These are phyloP conservation scores for Reticulascus tulasneorum DNA, from an alignment of 2,329 filamentous ascomycete species.

Conservation along the genomic window DNA sequence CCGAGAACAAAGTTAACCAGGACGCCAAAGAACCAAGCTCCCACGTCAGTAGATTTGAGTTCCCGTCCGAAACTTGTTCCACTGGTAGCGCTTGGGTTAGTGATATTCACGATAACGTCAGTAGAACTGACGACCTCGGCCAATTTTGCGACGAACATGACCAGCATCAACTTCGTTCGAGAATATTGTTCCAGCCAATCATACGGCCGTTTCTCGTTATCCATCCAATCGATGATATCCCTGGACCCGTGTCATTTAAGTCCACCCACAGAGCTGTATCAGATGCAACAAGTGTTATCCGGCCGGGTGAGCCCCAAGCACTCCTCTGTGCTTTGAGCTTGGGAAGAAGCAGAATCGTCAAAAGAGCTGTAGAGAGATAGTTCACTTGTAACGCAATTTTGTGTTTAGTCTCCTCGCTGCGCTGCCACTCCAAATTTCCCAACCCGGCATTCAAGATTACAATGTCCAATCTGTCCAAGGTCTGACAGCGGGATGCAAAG, in stretches of 20 bases:
- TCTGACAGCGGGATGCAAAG: constrained; percentile 28
- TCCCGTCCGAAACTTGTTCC: constrained; percentile 15
- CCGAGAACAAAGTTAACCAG: constrained; percentile 6
- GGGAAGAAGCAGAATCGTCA: constrained; percentile 33
- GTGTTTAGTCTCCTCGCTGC: constrained; percentile 22
- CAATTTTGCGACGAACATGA: constrained; percentile 13
- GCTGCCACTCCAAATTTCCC: constrained; percentile 16
- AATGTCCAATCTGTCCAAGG: constrained; percentile 33
- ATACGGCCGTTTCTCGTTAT: neutral
- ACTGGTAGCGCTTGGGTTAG: constrained; percentile 16
- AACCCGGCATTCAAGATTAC: constrained; percentile 32
- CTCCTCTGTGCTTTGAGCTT: constrained; percentile 22
- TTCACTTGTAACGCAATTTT: constrained; percentile 48
- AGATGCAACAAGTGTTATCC: constrained; percentile 22
- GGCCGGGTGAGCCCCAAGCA: constrained; percentile 9
- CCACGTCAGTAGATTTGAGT: neutral
- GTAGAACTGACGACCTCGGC: constrained; percentile 9
- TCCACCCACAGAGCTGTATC: constrained; percentile 17
- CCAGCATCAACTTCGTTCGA: constrained; percentile 18
- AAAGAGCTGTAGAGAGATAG: constrained; percentile 46
- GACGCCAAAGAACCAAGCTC: neutral
- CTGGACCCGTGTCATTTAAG: constrained; percentile 12
- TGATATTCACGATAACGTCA: constrained; percentile 18
- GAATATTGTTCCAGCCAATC: constrained; percentile 13
- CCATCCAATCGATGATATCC: constrained; percentile 4